These are phyloP conservation scores for Magnusiomyces ingens DNA, from an alignment of 1,139 yeast species.

Conservation along the genomic window DNA sequence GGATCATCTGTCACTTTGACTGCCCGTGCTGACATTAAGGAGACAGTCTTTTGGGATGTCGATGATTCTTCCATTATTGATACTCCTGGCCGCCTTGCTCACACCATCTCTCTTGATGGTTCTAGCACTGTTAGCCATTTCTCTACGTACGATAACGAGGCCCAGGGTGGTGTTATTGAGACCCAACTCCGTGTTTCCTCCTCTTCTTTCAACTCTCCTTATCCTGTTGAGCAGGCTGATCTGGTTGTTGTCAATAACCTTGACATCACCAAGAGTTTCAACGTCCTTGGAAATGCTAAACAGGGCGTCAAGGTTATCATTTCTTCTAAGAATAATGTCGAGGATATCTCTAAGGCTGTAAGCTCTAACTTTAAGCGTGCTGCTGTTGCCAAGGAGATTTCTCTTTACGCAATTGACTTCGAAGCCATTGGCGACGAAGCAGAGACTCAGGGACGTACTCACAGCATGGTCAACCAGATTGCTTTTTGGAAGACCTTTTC, in stretches of 20 bases:
- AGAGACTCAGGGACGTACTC: slow-evolving; percentile 71
- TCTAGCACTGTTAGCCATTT: slow-evolving; percentile 48
- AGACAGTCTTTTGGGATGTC: slow-evolving; percentile 52
- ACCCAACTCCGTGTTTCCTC: slow-evolving; percentile 54
- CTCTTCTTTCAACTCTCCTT: slow-evolving; percentile 25
- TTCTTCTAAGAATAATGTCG: slow-evolving; percentile 39
- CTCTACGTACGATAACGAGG: slow-evolving; percentile 62
- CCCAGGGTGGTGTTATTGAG: slow-evolving; percentile 72
- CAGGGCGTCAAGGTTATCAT: slow-evolving; percentile 53
- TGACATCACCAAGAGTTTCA: slow-evolving; percentile 47
- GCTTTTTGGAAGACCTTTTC: slow-evolving; percentile 72
- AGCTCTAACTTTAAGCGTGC: slow-evolving; percentile 48
- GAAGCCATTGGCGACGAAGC: slow-evolving; percentile 31
- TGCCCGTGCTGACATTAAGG: slow-evolving; percentile 20
- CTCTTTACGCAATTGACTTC: slow-evolving; percentile 36
- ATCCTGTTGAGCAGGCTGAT: slow-evolving; percentile 51
- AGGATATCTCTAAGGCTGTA: slow-evolving; percentile 44
- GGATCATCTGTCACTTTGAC: slow-evolving; percentile 17
- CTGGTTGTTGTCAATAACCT: slow-evolving; percentile 57
- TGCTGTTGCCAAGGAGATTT: slow-evolving; percentile 49
- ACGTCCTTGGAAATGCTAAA: slow-evolving; percentile 55
- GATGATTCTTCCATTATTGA: slow-evolving; percentile 33
- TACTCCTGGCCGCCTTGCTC: slow-evolving; percentile 62
- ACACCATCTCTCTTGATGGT: slow-evolving; percentile 63
- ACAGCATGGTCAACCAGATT: slow-evolving; percentile 66